Conservation (phyloP, 257 asterid species). For the Leptodermis oblonga region DNA sequence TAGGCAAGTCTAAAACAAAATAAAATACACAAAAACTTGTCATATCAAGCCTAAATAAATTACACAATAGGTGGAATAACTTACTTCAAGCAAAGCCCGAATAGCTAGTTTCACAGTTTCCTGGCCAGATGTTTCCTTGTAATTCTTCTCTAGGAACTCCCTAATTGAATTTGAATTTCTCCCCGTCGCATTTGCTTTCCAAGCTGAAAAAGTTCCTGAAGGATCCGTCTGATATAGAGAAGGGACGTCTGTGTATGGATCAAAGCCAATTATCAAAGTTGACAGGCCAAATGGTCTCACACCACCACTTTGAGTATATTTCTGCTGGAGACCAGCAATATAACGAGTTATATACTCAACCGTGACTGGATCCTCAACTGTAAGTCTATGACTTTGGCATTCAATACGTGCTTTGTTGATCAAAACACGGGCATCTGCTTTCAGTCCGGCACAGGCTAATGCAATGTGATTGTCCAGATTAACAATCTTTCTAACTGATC, state of each 20-base stretch:
- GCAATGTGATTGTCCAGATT: conserved; percentile 92
- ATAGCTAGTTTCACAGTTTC: conserved; percentile 91
- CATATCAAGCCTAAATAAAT: neutral
- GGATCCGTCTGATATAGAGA: conserved; percentile 97
- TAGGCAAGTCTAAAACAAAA: neutral
- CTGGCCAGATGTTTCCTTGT: conserved; percentile 92
- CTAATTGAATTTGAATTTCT: conserved; percentile 89
- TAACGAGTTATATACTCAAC: conserved; percentile 98
- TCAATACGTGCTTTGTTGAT: conserved; percentile 90
- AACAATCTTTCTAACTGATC: conserved; percentile 95
- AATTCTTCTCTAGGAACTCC: conserved; percentile 96
- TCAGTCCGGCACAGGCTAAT: conserved; percentile 94
- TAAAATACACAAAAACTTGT: neutral
- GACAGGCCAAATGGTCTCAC: conserved; percentile 99
- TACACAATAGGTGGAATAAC: conserved; percentile 5
- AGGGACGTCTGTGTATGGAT: conserved; percentile 87
- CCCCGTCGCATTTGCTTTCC: conserved; percentile 99
- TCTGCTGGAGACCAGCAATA: conserved; percentile 98
- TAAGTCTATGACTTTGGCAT: conserved; percentile 83
- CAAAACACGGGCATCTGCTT: conserved; percentile 97
- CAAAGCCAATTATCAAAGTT: conserved; percentile 94
- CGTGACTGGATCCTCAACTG: conserved; percentile 93
- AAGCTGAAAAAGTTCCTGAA: conserved; percentile 95
- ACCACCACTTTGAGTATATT: conserved; percentile 99
- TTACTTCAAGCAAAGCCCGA: conserved; percentile 98